Base-by-base conservation (phyloP, 2,329 filamentous ascomycete species). In the Ambrosiella cleistominuta region DNA sequence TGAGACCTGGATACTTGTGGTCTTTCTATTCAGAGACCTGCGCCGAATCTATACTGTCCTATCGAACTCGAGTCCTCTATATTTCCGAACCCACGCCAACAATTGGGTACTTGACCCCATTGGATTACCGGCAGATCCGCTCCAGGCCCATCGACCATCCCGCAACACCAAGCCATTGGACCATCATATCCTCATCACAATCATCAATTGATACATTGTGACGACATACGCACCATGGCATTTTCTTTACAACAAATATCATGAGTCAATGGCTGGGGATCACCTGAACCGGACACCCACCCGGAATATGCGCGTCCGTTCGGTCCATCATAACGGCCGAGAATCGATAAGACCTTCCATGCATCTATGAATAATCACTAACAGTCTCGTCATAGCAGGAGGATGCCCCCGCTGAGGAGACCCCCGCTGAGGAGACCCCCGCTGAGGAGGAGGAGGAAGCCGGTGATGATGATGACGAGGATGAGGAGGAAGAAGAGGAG, bases 401-500 rank as follows among this genome's bases (percentile, higher is more conserved):
- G 60, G 62, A 67, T 54, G 66, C 66, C 42, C 60, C 61, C 50
- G 62, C 63, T 54, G 65, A 66, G 51, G 65, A 66, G 59, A 62
- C 63, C 27, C 57, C 63, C 56, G 62, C 65, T 58, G 70, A 70
- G 58, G 78, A 54, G 66, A 68, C n/a, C n/a, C n/a, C n/a, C 19
- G 19, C 19, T 52, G 75, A 78, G 62, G 72, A 72, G 58, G 78
- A 75, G 49, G 73, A 72, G 45, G 77, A 72, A 7, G 77, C 72
- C 7, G 77, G 75, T 19, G 77, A 78, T 52, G 75, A 78, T 61
- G 72, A 72, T 58, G 78, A 79, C 38, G 81, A 83, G 49, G 85
- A 83, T 35, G 84, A 85, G 49, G 83, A 85, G 39, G 83, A 85
- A 40, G 84, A 88, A 17, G 86, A 90, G 61, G 87, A 93, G 56